These are phyloP conservation scores for Corchorus capsularis DNA, from an alignment of 345 rosid species.

Conservation along the genomic window DNA sequence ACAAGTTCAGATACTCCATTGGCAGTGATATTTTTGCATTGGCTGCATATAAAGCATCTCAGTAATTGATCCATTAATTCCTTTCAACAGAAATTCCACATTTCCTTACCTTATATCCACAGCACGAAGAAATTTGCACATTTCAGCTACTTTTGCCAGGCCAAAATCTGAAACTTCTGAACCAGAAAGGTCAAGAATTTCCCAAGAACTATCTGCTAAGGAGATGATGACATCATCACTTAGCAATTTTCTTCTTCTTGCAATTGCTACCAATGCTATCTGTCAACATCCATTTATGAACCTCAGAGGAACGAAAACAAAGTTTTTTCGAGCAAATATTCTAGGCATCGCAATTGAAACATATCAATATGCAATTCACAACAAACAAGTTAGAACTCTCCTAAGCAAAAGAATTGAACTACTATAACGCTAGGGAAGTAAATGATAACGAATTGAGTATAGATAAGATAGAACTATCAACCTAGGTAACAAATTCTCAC, in stretches of 20 bases:
- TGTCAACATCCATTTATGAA: constrained; percentile 25
- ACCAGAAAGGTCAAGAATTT: constrained; percentile 76
- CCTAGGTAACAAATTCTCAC: background rate
- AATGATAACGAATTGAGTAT: background rate
- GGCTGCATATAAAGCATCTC: constrained; percentile 49
- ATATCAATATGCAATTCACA: background rate
- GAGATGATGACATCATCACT: constrained; percentile 57
- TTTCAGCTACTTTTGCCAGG: constrained; percentile 53
- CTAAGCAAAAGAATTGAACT: no score
- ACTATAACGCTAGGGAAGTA: no score
- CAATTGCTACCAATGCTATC: constrained; percentile 75
- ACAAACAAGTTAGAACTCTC: no score
- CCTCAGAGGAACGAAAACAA: no score
- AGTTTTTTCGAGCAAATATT: no score
- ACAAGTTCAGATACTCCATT: constrained; percentile 67
- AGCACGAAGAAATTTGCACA: constrained; percentile 71
- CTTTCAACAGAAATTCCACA: background rate
- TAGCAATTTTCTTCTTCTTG: constrained; percentile 75
- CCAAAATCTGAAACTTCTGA: constrained; percentile 76
- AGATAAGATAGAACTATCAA: background rate
- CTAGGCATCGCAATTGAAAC: background rate
- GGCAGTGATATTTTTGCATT: constrained; percentile 59
- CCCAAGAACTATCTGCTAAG: constrained; percentile 84
- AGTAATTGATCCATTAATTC: background rate
- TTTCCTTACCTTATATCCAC: constrained; percentile 76